Base-by-base conservation (phyloP, 2,329 filamentous ascomycete genomes). In the Ceratocystis colombiana region DNA sequence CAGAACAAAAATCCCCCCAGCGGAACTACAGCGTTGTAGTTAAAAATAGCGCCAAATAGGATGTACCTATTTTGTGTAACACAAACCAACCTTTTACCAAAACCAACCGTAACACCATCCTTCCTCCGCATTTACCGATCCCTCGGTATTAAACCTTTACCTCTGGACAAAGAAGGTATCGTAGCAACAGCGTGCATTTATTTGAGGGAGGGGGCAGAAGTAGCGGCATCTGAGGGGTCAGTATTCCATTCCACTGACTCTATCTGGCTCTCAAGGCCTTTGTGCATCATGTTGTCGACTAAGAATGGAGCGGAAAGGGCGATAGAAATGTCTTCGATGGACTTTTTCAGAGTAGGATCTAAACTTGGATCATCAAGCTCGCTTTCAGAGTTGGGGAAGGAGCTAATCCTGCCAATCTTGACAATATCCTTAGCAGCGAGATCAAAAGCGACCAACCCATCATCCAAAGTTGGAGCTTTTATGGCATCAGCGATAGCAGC, bases 71-170 rank as follows among this genome's bases (percentile, higher is more conserved):
- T 10, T 10, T 15, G 48, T 15, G 48, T 15, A 17, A 10, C 37
- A 53, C 48, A 53, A 53, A 41, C 37, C 48, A 53, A 15, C 48
- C 48, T 53, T 25, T 10, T 53, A 53, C 46, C 17, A 48, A 48
- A 48, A 22, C 17, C 17, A 48, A 15, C 4, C 37, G 1, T 5
- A 41, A 41, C 37, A 15, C 10, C 37, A 41, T 41, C 37, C 37
- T 41, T 41, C 37, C 33, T 37, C 8, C 8, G 4, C 3, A 41
- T 15, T 41, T 12, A 41, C 37, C 37, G 12, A 4, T 41, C 37
- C 12, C 10, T 10, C 37, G 37, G 12, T 41, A 15, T 12, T 41
- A 12, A 41, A 41, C 37, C 37, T 12, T 41, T 4, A 37, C 37
- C 37, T 41, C 37, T 12, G 10, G 37, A 4, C 37, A 41, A 15